Evolutionary conservation across 1,284 basidiomycete species (phyloP), one percentile per base, ranked within the genome.

Genomic region (Sporisorium reilianum): DNA sequence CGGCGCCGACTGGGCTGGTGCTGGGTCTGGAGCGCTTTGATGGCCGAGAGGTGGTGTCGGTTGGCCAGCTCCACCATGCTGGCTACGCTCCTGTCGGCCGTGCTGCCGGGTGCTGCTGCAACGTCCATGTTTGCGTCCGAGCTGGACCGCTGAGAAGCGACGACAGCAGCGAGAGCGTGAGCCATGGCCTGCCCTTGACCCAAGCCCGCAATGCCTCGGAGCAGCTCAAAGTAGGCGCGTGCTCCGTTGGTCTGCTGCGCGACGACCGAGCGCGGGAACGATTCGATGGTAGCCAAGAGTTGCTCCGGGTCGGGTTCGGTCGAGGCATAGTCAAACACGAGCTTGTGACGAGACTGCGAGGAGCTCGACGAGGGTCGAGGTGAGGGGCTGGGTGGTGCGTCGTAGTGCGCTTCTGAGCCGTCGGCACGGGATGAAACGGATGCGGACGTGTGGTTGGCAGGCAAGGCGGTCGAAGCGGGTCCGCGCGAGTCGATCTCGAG

Each of bases 1-100:
- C 71, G 71, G n/a, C 71, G 71, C 23, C 65, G 71, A 34, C 55
- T 74, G 3, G 71, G 71, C 32, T 61, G 60, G 18, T 57, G 61
- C 55, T 74, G 71, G 22, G 49, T 64, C 54, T 74, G 71, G 10
- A 74, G 55, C 20, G 71, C 71, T 41, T 68, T 74, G 58, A 74
- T 55, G 9, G 71, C 58, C 5, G 71, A 63, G 9, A 74, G 44
- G n/a, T 68, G 71, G 52, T 74, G 71, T 26, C 71, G 65, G 26
- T 68, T 54, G 26, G 71, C 71, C n/a, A 68, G 28, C 14, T 68
- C 71, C 26, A 65, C 49, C 51, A 74, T 34, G 6, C 36, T 5
- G 9, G 32, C 34, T 40, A 18, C 2, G 45, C 45, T 48, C 25
- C 26, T 34, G n/a, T 36, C 36, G 45, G 23, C 22, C 2, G 23